A percentile compares a stretch with the other conserved stretches of the same genome.
Conservation (phyloP, 1,139 yeast genomes). For the Candida sp. region DNA sequence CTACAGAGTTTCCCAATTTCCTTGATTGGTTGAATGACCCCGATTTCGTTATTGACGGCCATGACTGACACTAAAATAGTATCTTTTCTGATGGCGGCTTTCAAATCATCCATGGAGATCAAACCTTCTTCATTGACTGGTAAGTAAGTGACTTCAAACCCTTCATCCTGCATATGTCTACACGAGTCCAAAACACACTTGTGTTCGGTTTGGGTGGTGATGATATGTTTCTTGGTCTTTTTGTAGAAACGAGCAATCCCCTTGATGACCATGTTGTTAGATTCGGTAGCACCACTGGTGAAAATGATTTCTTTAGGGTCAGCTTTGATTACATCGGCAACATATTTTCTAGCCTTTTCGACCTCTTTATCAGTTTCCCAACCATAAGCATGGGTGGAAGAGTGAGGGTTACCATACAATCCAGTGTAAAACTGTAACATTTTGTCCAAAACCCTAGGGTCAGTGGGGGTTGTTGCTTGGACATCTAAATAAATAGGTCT, state of each 20-base stretch:
- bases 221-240: slow-evolving; percentile 87
- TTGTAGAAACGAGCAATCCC: slow-evolving; percentile 95
- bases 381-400: slow-evolving; percentile 97
- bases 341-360: slow-evolving; percentile 76
- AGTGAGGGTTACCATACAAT: slow-evolving; percentile 95
- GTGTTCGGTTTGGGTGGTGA: slow-evolving; percentile 96
- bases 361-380: slow-evolving; percentile 98
- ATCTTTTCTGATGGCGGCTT: slow-evolving; percentile 83
- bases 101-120: slow-evolving; percentile 71
- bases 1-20: slow-evolving; percentile 91
- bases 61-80: slow-evolving; percentile 90
- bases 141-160: slow-evolving; percentile 91
- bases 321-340: slow-evolving; percentile 84
- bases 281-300: slow-evolving; percentile 98
- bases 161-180: slow-evolving; percentile 93
- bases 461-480: slow-evolving; percentile 96
- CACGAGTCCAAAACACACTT: slow-evolving; percentile 97
- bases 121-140: slow-evolving; percentile 84
- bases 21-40: slow-evolving; percentile 94
- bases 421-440: slow-evolving; percentile 95
- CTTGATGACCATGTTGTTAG: slow-evolving; percentile 90
- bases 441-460: slow-evolving; percentile 92
- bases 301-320: slow-evolving; percentile 96
- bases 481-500: slow-evolving; percentile 93
- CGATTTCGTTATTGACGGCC: slow-evolving; percentile 98